These are phyloP conservation scores for Diutina ranongensis DNA, from an alignment of 1,139 yeast genomes.

Conservation along the genomic window DNA sequence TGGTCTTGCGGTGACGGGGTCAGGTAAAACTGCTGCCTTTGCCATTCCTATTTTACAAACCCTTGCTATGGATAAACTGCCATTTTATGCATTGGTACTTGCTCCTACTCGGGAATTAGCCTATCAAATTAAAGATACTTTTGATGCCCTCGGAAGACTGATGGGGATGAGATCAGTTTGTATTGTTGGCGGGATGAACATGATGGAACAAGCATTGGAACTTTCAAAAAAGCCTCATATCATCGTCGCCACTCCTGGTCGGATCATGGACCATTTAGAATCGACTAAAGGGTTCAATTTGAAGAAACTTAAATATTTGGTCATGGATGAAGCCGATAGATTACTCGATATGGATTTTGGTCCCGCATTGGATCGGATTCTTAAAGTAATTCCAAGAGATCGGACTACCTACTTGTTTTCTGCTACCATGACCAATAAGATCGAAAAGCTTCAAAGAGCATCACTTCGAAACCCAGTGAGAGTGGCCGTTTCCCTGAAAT, in stretches of 20 bases:
- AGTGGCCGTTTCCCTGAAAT: conserved; percentile 79
- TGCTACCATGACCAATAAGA: conserved; percentile 94
- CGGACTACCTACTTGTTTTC: conserved; percentile 84
- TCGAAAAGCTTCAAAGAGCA: conserved; percentile 90
- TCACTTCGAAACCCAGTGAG: conserved; percentile 82
- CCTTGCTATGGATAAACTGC: conserved; percentile 78
- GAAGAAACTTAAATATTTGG: conserved; percentile 68
- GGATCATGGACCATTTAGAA: conserved; percentile 91
- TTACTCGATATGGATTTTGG: conserved; percentile 94
- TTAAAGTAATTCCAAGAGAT: conserved; percentile 73
- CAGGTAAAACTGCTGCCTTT: conserved; percentile 81
- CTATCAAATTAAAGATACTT: conserved; percentile 89
- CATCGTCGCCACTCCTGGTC: conserved; percentile 84
- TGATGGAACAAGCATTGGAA: conserved; percentile 95
- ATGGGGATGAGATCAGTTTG: conserved; percentile 88
- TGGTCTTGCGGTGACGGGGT: conserved; percentile 77
- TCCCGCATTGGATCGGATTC: conserved; percentile 80
- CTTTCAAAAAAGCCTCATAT: conserved; percentile 90
- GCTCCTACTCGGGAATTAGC: conserved; percentile 98
- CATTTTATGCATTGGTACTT: conserved; percentile 79
- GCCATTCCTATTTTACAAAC: conserved; percentile 87
- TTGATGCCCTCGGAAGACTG: conserved; percentile 80
- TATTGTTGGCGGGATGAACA: conserved; percentile 96
- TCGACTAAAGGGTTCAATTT: conserved; percentile 87
- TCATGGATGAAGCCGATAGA: conserved; percentile 97